Evolutionary conservation across 148 eudicot species (phyloP).

Genomic region (Vaccinium myrtillus): DNA sequence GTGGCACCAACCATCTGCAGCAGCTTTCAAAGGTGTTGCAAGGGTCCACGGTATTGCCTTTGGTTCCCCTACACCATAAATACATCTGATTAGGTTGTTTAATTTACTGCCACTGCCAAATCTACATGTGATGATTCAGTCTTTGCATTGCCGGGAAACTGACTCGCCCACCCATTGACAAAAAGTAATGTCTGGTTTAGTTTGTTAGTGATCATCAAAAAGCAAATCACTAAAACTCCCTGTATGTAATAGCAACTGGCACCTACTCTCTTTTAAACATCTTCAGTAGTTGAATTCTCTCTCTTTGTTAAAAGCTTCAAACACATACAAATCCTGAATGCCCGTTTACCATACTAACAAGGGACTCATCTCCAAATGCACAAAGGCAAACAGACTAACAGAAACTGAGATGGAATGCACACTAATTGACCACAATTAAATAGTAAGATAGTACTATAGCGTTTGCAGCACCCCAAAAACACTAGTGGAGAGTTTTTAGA

Average conservation of each 20-base stretch:
- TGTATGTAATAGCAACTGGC: background rate
- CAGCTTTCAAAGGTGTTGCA: conserved; percentile 84
- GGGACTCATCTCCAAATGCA: background rate
- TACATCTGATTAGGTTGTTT: conserved; percentile 11
- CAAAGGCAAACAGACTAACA: background rate
- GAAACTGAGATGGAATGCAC: background rate
- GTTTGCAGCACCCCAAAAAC: background rate
- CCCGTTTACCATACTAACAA: background rate
- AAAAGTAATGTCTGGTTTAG: background rate
- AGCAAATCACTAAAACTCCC: background rate
- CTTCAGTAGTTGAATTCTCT: background rate
- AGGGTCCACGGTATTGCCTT: conserved; percentile 98
- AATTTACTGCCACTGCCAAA: background rate
- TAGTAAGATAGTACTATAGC: background rate
- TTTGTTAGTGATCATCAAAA: background rate
- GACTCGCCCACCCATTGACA: no score
- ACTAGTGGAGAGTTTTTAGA: background rate
- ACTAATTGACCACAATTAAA: background rate
- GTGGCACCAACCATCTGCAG: conserved; percentile 97
- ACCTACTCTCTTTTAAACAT: background rate
- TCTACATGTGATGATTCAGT: background rate
- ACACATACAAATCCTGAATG: background rate
- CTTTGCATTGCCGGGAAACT: background rate
- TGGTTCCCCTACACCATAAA: conserved; percentile 68
- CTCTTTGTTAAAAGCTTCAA: background rate